A percentile compares a stretch with the other conserved stretches of the same genome.
Evolutionary conservation across 2,329 filamentous ascomycete genomes (phyloP).

Genomic region (Penicillium sp.): DNA sequence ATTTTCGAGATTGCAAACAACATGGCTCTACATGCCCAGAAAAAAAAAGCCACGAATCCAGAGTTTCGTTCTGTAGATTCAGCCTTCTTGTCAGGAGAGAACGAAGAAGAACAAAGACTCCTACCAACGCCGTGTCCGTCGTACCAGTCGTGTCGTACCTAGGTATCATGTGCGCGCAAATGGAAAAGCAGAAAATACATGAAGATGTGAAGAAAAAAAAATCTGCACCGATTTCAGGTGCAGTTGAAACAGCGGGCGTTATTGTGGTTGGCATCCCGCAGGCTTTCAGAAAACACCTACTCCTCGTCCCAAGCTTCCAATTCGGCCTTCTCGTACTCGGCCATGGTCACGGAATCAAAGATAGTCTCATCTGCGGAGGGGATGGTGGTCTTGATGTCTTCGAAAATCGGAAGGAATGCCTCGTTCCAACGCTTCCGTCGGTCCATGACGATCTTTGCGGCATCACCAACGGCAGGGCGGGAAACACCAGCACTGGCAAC

Average conservation of each 20-base stretch:
- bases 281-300: constrained; percentile 40
- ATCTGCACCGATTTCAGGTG: background rate
- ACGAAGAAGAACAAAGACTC: background rate
- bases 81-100: background rate
- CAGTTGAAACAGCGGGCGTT: background rate
- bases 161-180: constrained; percentile 11
- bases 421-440: constrained; percentile 85
- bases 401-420: constrained; percentile 86
- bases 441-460: constrained; percentile 91
- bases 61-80: background rate
- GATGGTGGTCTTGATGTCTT: constrained; percentile 75
- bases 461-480: constrained; percentile 76
- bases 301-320: constrained; percentile 81
- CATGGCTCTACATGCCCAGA: background rate
- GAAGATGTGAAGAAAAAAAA: background rate
- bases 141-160: constrained; percentile 3
- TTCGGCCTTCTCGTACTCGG: constrained; percentile 71
- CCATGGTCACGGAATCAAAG: constrained; percentile 74
- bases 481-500: constrained; percentile 45
- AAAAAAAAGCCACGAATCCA: background rate
- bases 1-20: background rate
- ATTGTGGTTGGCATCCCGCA: background rate
- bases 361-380: constrained; percentile 70
- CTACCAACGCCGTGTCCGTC: background rate
- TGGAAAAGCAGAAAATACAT: constrained; percentile 9